Evolutionary conservation across 2,329 filamentous ascomycete genomes (phyloP), one percentile per base, ranked within the genome.

Genomic region (Verticillium nubilum): DNA sequence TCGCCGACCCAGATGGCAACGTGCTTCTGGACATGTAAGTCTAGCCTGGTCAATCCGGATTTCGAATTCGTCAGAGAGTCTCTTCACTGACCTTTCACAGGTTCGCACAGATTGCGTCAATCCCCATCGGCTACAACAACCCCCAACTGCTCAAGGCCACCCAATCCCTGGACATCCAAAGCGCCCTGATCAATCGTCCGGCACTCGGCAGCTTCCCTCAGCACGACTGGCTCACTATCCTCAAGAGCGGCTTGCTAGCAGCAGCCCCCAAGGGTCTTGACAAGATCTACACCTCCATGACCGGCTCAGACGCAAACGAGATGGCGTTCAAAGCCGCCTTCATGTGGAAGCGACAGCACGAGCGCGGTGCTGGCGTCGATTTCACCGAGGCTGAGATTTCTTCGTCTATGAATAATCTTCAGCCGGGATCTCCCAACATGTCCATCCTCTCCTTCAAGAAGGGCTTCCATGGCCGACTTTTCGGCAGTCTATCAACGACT

Each of bases 251-350:
- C n/a, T n/a, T n/a, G n/a, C n/a, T n/a, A n/a, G n/a, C n/a, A n/a
- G 91, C 91, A 55, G 91, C 92, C 0, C 93, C 92, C 61, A 89
- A 88, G 72, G 92, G 92, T 33, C 78, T 94, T 63, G 78, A 92
- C 80, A 90, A 97, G 75, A 92, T 97, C 67, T 96, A 96, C 78
- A 97, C 92, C 19, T 91, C 89, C 65, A 89, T 92, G 80, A 86
- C 92, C 58, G 92, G 92, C 62, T 96, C 91, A 23, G 92, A 97
- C 70, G 92, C 92, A 75, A 97, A 97, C 78, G 93, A 97, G 79
- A 90, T 91, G 33, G 93, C 93, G 52, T 97, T 92, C 85, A 97
- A 97, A 79, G 92, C 92, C 9, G 92, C 93, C 56, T 97, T 97
- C 79, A 97, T 97, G 88, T 96, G 89, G 83, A 88, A 89, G 70